Conservation (phyloP, 2,329 filamentous ascomycete species). For the Apiospora sp. region DNA sequence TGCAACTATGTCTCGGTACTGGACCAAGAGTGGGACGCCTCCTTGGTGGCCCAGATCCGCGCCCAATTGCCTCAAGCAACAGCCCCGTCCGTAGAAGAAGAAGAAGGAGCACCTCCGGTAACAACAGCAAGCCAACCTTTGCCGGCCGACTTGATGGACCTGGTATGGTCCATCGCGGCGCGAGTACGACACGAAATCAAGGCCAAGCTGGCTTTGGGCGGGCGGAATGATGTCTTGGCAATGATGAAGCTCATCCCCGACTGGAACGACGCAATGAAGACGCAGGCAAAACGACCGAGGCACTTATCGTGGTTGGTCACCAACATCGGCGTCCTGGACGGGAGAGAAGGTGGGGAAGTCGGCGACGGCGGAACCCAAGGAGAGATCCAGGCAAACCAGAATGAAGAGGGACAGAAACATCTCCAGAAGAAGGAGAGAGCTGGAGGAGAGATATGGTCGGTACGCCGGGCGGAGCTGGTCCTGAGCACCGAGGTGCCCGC, state of each 20-base stretch:
- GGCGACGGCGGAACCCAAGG: not conserved
- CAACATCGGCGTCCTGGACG: conserved; percentile 40
- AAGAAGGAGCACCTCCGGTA: not conserved
- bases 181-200: conserved; percentile 30
- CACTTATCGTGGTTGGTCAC: conserved; percentile 36
- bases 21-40: conserved; percentile 21
- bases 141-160: conserved; percentile 22
- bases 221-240: conserved; percentile 36
- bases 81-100: too few species aligned
- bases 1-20: conserved; percentile 30
- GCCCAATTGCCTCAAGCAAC: not conserved
- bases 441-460: conserved; percentile 31
- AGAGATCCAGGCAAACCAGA: not conserved
- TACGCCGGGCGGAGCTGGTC: conserved; percentile 30
- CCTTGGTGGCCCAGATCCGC: conserved; percentile 10
- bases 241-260: conserved; percentile 38
- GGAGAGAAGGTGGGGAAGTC: not conserved
- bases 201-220: conserved; percentile 30
- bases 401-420: not conserved
- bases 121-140: not conserved
- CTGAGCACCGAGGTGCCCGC: conserved; percentile 21
- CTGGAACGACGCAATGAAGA: conserved; percentile 32
- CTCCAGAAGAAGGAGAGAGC: not conserved
- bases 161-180: conserved; percentile 36
- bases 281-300: conserved; percentile 32